Evolutionary conservation across 2,329 filamentous ascomycete genomes (phyloP), one percentile per base, ranked within the genome.

Genomic region (Fonsecaea nubica): DNA sequence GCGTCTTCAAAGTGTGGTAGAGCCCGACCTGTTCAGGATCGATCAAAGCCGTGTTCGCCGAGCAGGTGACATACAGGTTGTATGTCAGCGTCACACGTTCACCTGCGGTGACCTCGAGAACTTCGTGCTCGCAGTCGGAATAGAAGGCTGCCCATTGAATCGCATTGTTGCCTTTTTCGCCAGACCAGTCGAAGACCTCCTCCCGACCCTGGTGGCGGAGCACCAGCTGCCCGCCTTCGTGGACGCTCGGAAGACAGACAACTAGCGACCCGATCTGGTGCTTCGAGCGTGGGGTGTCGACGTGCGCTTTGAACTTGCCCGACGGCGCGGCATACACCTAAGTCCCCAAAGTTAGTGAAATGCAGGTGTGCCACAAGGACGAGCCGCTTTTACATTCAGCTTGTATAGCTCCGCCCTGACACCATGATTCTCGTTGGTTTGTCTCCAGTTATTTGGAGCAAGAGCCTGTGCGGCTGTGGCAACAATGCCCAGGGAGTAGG

Each of bases 141-240:
- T 59, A 59, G 57, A 59, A 59, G 8, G 57, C 57, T 2, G 57
- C 57, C 57, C 57, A 59, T 32, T 59, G 57, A 48, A 59, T 35
- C 1, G 30, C 12, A 59, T 8, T 48, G 25, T 13, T 30, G 40
- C 18, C 40, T n/a, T 48, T 59, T n/a, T 50, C 38, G 30, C 40
- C 57, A n/a, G 57, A 59, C 57, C 57, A 59, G 38, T 59, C 57
- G 40, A 59, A 59, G 30, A 59, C 18, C 0, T 2, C 48, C 57
- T 59, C 57, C 9, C 40, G 57, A 18, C 57, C 57, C 9, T 48
- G 57, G 25, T 59, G 57, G 33, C 57, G 57, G 38, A 59, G 57
- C 21, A 59, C 57, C 13, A 59, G 57, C 40, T 59, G 57, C 3
- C 57, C 57, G 30, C 57, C 57, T 48, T 59, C 57, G 38, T 59